phyloP scores from a whole-genome alignment of 2,329 filamentous ascomycete species.

The Aureobasidium uvarum region DNA sequence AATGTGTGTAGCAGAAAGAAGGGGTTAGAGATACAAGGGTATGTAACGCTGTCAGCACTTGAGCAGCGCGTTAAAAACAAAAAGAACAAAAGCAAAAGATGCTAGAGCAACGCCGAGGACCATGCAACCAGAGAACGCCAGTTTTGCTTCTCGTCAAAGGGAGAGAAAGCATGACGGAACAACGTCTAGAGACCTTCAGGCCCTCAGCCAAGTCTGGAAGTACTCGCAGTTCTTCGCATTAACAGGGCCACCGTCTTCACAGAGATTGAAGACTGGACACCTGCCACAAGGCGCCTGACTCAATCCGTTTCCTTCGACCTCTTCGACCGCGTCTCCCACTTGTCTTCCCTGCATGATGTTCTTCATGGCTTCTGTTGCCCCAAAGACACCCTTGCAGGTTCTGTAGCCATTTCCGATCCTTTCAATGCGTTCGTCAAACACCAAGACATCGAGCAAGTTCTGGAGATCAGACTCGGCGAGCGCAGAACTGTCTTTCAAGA shows the following conservation, averaged over 20 bases:
- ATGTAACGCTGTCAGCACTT: slow-evolving; percentile 26
- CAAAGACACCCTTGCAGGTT: slow-evolving; percentile 40
- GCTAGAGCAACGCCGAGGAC: not conserved
- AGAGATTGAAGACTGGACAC: slow-evolving; percentile 91
- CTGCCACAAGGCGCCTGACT: slow-evolving; percentile 87
- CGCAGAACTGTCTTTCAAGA: slow-evolving; percentile 63
- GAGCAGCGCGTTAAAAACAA: slow-evolving; percentile 15
- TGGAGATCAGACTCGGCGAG: slow-evolving; percentile 70
- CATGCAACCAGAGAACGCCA: not conserved
- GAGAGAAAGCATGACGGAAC: not conserved
- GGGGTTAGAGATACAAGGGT: not conserved
- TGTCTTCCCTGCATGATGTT: slow-evolving; percentile 28
- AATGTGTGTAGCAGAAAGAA: not conserved
- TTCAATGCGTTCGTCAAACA: slow-evolving; percentile 84
- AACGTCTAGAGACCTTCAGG: slow-evolving; percentile 13
- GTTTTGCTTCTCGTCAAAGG: not conserved
- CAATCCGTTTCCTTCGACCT: slow-evolving; percentile 65
- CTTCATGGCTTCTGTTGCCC: slow-evolving; percentile 29
- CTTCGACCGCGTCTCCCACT: slow-evolving; percentile 40
- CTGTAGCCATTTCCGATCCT: slow-evolving; percentile 53
- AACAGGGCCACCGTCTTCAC: slow-evolving; percentile 85
- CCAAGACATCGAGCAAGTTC: slow-evolving; percentile 81
- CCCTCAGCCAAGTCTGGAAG: slow-evolving; percentile 76
- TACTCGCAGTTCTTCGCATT: slow-evolving; percentile 90
- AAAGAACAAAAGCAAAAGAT: not conserved